These are phyloP conservation scores for Talaromyces sp. DNA, from an alignment of 2,329 filamentous ascomycete genomes.

Conservation along the genomic window DNA sequence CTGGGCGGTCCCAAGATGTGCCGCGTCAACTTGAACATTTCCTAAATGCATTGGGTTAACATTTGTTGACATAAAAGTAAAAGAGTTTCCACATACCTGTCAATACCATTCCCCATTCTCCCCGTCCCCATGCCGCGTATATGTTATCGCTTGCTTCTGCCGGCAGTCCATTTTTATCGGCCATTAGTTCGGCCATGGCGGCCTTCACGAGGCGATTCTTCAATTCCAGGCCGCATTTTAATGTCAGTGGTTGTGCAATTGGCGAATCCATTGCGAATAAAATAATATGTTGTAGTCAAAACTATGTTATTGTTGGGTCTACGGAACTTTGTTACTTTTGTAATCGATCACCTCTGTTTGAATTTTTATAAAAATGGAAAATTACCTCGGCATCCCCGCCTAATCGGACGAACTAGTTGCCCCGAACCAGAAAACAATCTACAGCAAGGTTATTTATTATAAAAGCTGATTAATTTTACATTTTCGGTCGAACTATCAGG, in stretches of 20 bases:
- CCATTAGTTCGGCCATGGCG: constrained; percentile 9
- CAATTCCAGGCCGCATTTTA: constrained; percentile 9
- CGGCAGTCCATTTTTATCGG: constrained; percentile 2
- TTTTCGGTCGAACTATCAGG: neutral
- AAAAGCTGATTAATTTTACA: neutral
- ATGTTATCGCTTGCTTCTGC: neutral
- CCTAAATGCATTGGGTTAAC: constrained; percentile 16
- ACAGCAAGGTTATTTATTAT: neutral
- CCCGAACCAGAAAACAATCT: neutral
- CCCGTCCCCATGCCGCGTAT: constrained; percentile 51
- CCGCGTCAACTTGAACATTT: constrained; percentile 42
- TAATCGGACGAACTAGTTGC: neutral
- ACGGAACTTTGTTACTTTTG: neutral
- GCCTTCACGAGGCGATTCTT: constrained; percentile 9
- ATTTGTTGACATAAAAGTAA: neutral
- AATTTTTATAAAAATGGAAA: neutral
- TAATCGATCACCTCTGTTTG: neutral
- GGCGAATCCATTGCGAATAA: constrained; percentile 2
- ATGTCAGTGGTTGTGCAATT: constrained; percentile 3
- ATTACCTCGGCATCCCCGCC: neutral
- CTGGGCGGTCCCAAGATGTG: constrained; percentile 32
- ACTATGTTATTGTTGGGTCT: neutral
- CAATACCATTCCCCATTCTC: constrained; percentile 40
- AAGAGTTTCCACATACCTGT: constrained; percentile 30
- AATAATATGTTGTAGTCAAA: neutral